Conservation (phyloP, 73 alveolate species). For the Paramecium sexaurelia region DNA sequence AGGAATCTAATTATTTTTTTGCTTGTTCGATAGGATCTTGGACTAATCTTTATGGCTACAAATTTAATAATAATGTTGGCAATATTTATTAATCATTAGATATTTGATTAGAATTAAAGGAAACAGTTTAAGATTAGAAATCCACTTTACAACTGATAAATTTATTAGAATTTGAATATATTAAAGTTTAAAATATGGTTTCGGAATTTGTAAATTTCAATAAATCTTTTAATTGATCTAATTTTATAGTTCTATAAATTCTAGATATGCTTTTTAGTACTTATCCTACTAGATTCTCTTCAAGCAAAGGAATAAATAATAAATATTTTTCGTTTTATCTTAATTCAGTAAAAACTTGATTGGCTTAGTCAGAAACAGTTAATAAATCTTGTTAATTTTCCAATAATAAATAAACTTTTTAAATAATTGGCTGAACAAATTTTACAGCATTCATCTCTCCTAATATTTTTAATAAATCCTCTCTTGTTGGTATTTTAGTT, state of each 20-base stretch:
- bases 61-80: background rate
- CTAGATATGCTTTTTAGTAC: background rate
- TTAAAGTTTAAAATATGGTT: background rate
- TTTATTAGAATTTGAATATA: background rate
- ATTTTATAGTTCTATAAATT: slow-evolving; percentile 24
- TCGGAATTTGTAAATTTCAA: slow-evolving; percentile 20
- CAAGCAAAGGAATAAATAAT: slow-evolving; percentile 2
- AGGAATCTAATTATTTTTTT: background rate
- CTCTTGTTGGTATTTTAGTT: slow-evolving; percentile 46
- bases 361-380: slow-evolving; percentile 33
- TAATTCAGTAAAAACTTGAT: slow-evolving; percentile 15
- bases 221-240: background rate
- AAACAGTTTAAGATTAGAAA: background rate
- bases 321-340: slow-evolving; percentile 22
- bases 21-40: slow-evolving; percentile 42
- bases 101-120: background rate
- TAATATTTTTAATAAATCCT: background rate
- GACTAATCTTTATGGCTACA: background rate
- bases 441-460: slow-evolving; percentile 46
- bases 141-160: slow-evolving; percentile 33
- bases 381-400: slow-evolving; percentile 21
- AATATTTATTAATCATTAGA: slow-evolving; percentile 4
- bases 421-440: slow-evolving; percentile 1
- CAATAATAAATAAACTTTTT: background rate
- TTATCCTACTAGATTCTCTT: slow-evolving; percentile 4